Evolutionary conservation across 441 rosid genomes (phyloP), one percentile per base, ranked within the genome.

Genomic region (Erysimum pusillum): DNA sequence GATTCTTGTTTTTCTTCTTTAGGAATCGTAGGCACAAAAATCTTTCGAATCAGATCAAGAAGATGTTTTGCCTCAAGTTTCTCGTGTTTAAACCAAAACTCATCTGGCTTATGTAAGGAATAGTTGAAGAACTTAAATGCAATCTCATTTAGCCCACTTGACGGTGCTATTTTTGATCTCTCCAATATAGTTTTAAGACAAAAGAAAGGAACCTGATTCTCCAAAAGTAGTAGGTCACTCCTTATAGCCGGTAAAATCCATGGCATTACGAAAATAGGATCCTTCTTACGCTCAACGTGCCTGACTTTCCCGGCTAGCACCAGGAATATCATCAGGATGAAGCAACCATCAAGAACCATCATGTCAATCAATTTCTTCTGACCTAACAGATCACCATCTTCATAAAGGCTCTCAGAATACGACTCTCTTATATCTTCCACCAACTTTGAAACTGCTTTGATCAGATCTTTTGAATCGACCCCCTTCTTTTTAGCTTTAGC

Each of bases 21-120:
- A 48, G 25, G 11, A 48, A 17, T 9, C 17, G 7, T 7, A 48
- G 54, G 54, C 54, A 18, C 18, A 9, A 8, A 49, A 49, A 3
- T 17, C 25, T 49, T 49, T 49, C 54, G 54, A 17, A 49, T 49
- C 54, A 49, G 10, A 18, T 49, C 54, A 49, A 49, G 54, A 49
- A 49, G 54, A 49, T 49, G 54, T 8, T 46, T 46, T 49, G 54
- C 54, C 54, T 46, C 51, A 46, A 46, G 20, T n/a, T 46, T 3
- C 0, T 46, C 20, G 9, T 46, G 51, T 18, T 18, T 49, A 9
- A 18, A 17, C 54, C 28, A 49, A 49, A 49, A 49, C 28, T 4
- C 2, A 0, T 3, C 1, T 49, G 12, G 12, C 1, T 49, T 49
- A 1, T 9, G 13, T 3, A 49, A 0, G 5, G 54, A 49, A 9